A percentile compares a stretch with the other conserved stretches of the same genome.
These are phyloP conservation scores for Russula sp. DNA, from an alignment of 768 basidiomycete species.

Conservation along the genomic window DNA sequence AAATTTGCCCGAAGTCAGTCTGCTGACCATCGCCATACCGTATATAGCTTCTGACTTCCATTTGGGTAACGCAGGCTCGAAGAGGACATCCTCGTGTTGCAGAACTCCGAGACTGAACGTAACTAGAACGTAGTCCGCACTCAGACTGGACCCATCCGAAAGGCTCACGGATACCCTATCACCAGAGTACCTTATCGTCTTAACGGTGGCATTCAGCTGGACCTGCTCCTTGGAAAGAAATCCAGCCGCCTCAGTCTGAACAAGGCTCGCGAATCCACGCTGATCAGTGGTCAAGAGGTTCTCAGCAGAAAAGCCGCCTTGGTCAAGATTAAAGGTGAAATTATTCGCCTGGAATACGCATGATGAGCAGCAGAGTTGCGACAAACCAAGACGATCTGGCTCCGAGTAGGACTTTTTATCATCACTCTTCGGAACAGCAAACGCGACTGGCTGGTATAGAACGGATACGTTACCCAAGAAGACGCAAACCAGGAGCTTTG, in stretches of 20 bases:
- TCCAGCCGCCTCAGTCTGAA: constrained; percentile 47
- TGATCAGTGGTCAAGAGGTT: constrained; percentile 52
- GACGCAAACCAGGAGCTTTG: constrained; percentile 58
- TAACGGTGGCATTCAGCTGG: constrained; percentile 45
- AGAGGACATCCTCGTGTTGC: constrained; percentile 53
- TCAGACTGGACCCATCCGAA: constrained; percentile 35
- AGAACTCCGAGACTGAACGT: constrained; percentile 68
- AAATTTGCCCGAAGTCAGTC: background rate
- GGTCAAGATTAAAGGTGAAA: constrained; percentile 44
- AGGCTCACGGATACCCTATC: constrained; percentile 42
- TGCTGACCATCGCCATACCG: constrained; percentile 48
- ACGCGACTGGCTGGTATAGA: constrained; percentile 23
- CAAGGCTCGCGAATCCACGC: constrained; percentile 51
- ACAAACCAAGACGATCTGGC: constrained; percentile 26
- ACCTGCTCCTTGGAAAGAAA: constrained; percentile 46
- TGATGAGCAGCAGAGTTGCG: constrained; percentile 34
- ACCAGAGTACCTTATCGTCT: constrained; percentile 38
- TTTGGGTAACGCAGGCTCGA: constrained; percentile 46
- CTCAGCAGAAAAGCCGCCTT: constrained; percentile 51
- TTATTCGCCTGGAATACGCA: constrained; percentile 47
- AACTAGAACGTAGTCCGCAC: constrained; percentile 51
- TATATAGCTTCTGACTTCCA: constrained; percentile 62
- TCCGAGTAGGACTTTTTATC: constrained; percentile 31
- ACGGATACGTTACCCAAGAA: constrained; percentile 42
- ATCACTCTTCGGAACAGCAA: constrained; percentile 23